These are phyloP conservation scores for Pseudocercospora fuligena DNA, from an alignment of 2,329 filamentous ascomycete species.

Conservation along the genomic window DNA sequence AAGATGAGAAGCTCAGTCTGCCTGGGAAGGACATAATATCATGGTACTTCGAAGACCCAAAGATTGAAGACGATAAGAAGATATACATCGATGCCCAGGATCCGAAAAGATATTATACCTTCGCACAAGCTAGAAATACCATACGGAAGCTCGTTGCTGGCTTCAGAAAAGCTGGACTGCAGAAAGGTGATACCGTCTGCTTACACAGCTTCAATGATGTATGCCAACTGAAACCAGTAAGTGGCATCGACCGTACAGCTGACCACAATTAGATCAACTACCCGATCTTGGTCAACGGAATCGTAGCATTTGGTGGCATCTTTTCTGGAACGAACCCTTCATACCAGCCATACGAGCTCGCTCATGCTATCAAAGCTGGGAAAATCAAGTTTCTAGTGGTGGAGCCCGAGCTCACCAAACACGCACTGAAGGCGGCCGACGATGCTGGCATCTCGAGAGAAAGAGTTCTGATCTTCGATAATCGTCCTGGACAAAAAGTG, in stretches of 20 bases:
- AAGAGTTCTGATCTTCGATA: constrained; percentile 51
- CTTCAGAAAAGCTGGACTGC: constrained; percentile 52
- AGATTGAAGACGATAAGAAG: constrained; percentile 53
- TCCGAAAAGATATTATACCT: constrained; percentile 46
- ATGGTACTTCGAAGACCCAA: constrained; percentile 56
- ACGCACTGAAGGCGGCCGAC: constrained; percentile 45
- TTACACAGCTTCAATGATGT: constrained; percentile 56
- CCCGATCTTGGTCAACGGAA: constrained; percentile 33
- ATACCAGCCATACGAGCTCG: constrained; percentile 42
- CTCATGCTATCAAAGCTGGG: constrained; percentile 38
- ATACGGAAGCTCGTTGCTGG: constrained; percentile 58
- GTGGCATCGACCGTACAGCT: neutral
- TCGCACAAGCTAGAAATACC: constrained; percentile 48
- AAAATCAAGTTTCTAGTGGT: constrained; percentile 39
- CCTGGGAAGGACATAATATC: constrained; percentile 58
- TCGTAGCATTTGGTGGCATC: constrained; percentile 40
- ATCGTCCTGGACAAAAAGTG: constrained; percentile 30
- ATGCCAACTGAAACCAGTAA: neutral
- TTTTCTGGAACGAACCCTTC: constrained; percentile 43
- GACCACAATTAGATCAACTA: constrained; percentile 25
- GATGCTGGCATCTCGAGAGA: constrained; percentile 42
- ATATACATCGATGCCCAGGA: constrained; percentile 55
- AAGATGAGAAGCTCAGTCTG: constrained; percentile 34
- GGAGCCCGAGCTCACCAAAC: constrained; percentile 38
- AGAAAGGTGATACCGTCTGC: constrained; percentile 57